Conservation (phyloP, 208 protist genomes). For the Leishmania mexicana region DNA sequence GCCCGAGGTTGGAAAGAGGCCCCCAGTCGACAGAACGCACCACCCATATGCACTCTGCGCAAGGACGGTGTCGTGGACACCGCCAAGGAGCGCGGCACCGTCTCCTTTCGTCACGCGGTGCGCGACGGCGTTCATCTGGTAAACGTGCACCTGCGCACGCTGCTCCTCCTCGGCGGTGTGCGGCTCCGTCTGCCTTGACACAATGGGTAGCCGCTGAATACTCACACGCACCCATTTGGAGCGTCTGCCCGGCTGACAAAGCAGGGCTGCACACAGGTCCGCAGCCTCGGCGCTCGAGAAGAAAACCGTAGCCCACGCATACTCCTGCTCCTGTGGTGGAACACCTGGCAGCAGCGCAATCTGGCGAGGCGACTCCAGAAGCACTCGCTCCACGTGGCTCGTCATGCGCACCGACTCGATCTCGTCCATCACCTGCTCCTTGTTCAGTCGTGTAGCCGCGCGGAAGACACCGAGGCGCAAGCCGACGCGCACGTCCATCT, state of each 20-base stretch:
- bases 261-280: conserved; percentile 27
- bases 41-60: conserved; percentile 15
- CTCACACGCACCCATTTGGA: conserved; percentile 31
- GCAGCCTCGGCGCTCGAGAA: conserved; percentile 32
- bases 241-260: conserved; percentile 34
- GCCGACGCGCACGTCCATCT: conserved; percentile 33
- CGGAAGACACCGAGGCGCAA: conserved; percentile 29
- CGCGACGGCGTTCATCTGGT: conserved; percentile 22
- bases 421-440: conserved; percentile 41
- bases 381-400: conserved; percentile 30
- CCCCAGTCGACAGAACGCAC: conserved; percentile 31
- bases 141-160: conserved; percentile 25
- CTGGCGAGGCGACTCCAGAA: conserved; percentile 19
- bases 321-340: conserved; percentile 27
- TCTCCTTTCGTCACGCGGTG: neutral
- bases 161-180: conserved; percentile 21
- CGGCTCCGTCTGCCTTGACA: conserved; percentile 15
- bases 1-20: conserved; percentile 31
- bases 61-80: conserved; percentile 23
- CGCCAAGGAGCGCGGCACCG: neutral
- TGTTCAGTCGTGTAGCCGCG: conserved; percentile 19
- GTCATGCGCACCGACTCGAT: conserved; percentile 42
- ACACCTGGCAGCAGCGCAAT: conserved; percentile 1
- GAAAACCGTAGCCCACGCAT: conserved; percentile 33
- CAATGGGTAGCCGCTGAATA: conserved; percentile 28